Evolutionary conservation across 768 basidiomycete species (phyloP).

Genomic region (Kwoniella dendrophila): DNA sequence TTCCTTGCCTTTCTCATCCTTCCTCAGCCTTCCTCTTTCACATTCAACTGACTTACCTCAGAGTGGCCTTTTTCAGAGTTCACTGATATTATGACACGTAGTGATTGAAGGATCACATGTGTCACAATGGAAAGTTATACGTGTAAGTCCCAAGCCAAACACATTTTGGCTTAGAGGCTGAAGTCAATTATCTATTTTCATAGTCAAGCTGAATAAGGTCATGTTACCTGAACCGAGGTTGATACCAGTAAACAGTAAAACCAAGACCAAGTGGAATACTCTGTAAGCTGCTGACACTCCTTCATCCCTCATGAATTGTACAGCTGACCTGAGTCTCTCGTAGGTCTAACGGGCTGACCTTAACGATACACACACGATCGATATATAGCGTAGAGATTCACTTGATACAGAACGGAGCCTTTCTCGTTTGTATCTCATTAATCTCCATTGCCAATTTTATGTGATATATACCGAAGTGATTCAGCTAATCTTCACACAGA

Average conservation of each 20-base stretch:
- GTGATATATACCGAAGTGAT: no score
- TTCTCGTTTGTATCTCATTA: no score
- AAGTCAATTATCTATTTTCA: not conserved
- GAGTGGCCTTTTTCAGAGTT: no score
- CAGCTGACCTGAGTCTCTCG: not conserved
- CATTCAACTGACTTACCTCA: no score
- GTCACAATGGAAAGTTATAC: constrained; percentile 8
- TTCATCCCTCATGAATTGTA: not conserved
- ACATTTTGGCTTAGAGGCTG: not conserved
- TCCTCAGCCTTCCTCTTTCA: no score
- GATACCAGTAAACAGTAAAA: not conserved
- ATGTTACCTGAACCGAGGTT: constrained; percentile 8
- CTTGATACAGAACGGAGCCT: no score
- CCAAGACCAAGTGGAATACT: constrained; percentile 5
- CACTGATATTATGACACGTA: no score
- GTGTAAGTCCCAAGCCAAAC: not conserved
- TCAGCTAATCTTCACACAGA: not conserved
- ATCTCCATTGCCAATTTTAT: no score
- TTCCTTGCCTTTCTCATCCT: constrained; percentile 1
- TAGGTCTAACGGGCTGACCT: no score
- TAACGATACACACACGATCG: no score
- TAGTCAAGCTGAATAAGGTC: constrained; percentile 12
- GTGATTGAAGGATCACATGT: no score
- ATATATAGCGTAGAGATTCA: no score
- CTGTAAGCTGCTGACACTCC: constrained; percentile 4